These are phyloP conservation scores for Meyerozyma elateridarum DNA, from an alignment of 1,139 yeast species.

Conservation along the genomic window DNA sequence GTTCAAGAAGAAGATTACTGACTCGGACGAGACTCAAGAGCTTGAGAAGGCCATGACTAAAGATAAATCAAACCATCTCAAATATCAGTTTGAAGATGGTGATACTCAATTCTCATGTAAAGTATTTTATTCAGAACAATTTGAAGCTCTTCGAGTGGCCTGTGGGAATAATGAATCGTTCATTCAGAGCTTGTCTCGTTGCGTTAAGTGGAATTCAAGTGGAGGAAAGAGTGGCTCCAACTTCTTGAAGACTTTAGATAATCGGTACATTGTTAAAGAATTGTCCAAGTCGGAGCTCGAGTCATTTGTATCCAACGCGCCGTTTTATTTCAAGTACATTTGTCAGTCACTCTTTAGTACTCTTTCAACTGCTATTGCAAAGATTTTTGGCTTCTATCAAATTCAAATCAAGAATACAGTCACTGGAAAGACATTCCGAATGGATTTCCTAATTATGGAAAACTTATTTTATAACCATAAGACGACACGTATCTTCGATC, in stretches of 20 bases:
- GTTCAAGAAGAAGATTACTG: conserved; percentile 30
- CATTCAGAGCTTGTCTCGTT: conserved; percentile 84
- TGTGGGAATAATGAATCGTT: conserved; percentile 77
- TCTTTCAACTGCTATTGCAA: conserved; percentile 88
- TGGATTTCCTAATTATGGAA: conserved; percentile 95
- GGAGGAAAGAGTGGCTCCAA: conserved; percentile 98
- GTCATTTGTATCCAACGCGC: conserved; percentile 92
- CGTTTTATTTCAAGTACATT: conserved; percentile 93
- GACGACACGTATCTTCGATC: conserved; percentile 84
- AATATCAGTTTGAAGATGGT: conserved; percentile 88
- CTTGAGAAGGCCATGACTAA: conserved; percentile 72
- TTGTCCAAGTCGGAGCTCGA: conserved; percentile 85
- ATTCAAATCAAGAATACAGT: conserved; percentile 77
- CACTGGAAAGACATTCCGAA: conserved; percentile 71
- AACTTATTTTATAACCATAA: conserved; percentile 83
- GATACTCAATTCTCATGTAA: conserved; percentile 82
- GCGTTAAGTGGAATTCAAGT: conserved; percentile 91
- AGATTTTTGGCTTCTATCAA: conserved; percentile 93
- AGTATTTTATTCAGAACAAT: conserved; percentile 92
- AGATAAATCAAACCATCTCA: conserved; percentile 81
- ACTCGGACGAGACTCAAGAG: conserved; percentile 15
- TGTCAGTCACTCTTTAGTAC: conserved; percentile 94
- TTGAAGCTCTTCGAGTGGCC: conserved; percentile 83
- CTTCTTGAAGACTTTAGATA: conserved; percentile 86
- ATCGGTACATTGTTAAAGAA: conserved; percentile 85